Evolutionary conservation across 2,329 filamentous ascomycete species (phyloP), one percentile per base, ranked within the genome.

Genomic region (Thermothelomyces thermophilus): DNA sequence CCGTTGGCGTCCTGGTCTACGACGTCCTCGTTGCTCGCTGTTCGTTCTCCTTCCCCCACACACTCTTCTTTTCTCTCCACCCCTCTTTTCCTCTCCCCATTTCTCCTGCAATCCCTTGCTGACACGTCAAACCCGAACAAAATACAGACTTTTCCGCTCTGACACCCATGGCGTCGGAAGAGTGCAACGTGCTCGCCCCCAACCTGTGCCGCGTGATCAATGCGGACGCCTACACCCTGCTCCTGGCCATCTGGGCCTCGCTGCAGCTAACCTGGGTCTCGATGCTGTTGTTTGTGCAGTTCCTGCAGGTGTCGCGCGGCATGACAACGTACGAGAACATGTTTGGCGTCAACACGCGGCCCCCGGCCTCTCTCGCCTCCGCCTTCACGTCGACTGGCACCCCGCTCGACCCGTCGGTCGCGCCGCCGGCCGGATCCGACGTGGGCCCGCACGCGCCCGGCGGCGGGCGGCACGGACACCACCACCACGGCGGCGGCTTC

Each of bases 241-340:
- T 95, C 10, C 74, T 95, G 17, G 79, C 80, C 11, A 70, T 87
- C 24, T 98, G 93, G 93, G 79, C 79, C 6, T 77, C 79, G 2
- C 73, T 96, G 37, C 94, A 98, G 67, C 77, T 96, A 28, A 85
- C 88, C 17, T 98, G 93, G 93, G 88, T 97, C 2, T 84, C 86
- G n/a, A 97, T 98, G 90, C 82, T 98, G 30, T 77, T 96, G 52
- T 86, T 90, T 56, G 94, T 97, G 5, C 94, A 98, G 65, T 82
- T 96, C 45, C 77, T 96, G 44, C 93, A 98, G 65, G 84, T 98
- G 45, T 86, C 90, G 0, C 83, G 90, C 54, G 94, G 90, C 50
- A 85, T 95, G 74, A 98, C 93, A 1, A 98, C 93, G 0, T 97
- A 87, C 68, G 93, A 98, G 69, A 95, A 90, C 67, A 97, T 98